These are phyloP conservation scores for Boletales sp. DNA, from an alignment of 768 basidiomycete genomes.

Conservation along the genomic window DNA sequence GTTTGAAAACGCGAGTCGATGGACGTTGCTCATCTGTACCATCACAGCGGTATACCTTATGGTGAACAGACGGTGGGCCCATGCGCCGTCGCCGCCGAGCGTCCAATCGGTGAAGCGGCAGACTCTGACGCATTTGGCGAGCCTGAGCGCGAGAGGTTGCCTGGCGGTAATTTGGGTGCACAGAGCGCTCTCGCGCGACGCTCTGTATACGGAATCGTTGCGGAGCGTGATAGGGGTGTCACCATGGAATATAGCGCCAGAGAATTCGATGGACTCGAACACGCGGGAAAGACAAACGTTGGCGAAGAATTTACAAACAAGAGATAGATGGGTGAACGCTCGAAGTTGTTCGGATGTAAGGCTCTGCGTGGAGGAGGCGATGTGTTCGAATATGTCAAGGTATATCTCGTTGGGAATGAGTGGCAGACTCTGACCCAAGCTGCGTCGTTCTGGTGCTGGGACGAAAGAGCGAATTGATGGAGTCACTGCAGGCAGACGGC, in stretches of 20 bases:
- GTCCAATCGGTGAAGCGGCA: conserved; percentile 13
- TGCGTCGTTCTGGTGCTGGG: conserved; percentile 26
- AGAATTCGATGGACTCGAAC: conserved; percentile 31
- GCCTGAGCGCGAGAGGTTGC: conserved; percentile 24
- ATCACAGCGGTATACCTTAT: conserved; percentile 4
- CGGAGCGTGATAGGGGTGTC: too few relatives aligned
- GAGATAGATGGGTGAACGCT: conserved; percentile 28
- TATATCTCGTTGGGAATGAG: conserved; percentile 46
- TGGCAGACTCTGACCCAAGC: conserved; percentile 1
- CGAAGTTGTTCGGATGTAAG: conserved; percentile 5
- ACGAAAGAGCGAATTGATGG: neutral
- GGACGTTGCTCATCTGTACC: conserved; percentile 18
- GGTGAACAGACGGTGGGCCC: conserved; percentile 1
- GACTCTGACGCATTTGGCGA: conserved; percentile 29
- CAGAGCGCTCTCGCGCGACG: conserved; percentile 9
- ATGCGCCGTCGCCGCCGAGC: neutral
- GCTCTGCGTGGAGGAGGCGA: conserved; percentile 18
- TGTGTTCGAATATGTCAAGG: conserved; percentile 34
- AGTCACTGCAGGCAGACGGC: neutral
- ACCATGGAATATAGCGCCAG: conserved; percentile 13
- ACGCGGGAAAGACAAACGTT: conserved; percentile 36
- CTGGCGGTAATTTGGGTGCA: conserved; percentile 28
- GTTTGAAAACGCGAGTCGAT: conserved; percentile 4
- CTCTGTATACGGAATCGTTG: too few relatives aligned
- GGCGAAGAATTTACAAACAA: conserved; percentile 43